Evolutionary conservation across 495 filamentous ascomycete species (phyloP), one percentile per base, ranked within the genome.

Genomic region (Beverwykella pulmonaria): DNA sequence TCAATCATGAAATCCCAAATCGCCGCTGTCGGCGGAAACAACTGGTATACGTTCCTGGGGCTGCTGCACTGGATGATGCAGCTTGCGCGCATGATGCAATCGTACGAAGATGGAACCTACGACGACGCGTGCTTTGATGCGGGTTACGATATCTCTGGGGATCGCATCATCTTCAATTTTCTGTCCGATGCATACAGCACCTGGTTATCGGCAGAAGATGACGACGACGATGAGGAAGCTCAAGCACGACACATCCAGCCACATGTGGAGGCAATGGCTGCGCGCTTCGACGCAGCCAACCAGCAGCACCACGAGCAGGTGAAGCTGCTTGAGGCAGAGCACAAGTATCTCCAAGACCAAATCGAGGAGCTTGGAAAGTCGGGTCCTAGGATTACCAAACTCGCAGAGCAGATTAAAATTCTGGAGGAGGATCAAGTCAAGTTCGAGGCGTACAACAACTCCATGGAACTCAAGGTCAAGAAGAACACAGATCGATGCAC

Each of bases 1-100:
- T 90, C 84, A 71, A 97, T 98, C 73, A 95, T 92, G 52, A 98
- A 97, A 73, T 93, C 90, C 27, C 92, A 96, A 73, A 92, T 98
- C 53, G 84, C 91, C 0, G 93, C 95, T 0, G 95, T 98, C 4
- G 94, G 94, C 57, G 92, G 92, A 10, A 91, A 93, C 73, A 97
- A 97, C 71, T 99, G 94, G 94, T 87, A 89, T 27, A 91, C 90
- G 0, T 96, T 98, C 73, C 80, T 99, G 25, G 95, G 92, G 0
- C 82, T 98, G 78, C 82, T 99, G 52, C 93, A 99, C 77, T 99
- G 94, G 94, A 89, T 99, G 86, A 95, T 99, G 93, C 92, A 97
- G 76, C 79, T 98, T 50, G 91, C 92, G 14, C 84, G 89, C 57
- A 96, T 96, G 86, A 87, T 97, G 77, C 92, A 98, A 59, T 78